Percentiles rank a stretch among this genome's conserved stretches.
Conservation (phyloP, 2,329 filamentous ascomycete species). For the Trichoderma lentiforme region DNA sequence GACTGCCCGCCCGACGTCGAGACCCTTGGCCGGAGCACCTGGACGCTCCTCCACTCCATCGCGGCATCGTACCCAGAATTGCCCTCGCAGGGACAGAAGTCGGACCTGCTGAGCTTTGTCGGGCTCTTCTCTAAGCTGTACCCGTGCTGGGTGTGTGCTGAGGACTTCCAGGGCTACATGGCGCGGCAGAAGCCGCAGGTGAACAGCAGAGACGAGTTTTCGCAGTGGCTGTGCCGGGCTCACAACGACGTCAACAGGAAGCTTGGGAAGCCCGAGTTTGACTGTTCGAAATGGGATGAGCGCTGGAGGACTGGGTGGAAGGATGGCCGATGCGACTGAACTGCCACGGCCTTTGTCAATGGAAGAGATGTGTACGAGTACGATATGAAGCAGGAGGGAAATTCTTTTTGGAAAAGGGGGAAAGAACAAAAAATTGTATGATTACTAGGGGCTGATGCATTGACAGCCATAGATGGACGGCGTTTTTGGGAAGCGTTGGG, state of each 20-base stretch:
- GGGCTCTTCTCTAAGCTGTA: conserved; percentile 80
- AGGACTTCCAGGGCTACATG: conserved; percentile 86
- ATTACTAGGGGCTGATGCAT: conserved; percentile 2
- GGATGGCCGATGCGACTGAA: conserved; percentile 59
- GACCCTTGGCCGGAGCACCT: conserved; percentile 77
- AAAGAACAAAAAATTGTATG: neutral
- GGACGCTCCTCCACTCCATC: conserved; percentile 91
- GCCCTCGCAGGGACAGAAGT: conserved; percentile 67
- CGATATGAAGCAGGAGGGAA: neutral
- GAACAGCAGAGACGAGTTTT: conserved; percentile 65
- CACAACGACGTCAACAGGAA: conserved; percentile 88
- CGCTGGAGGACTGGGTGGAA: conserved; percentile 90
- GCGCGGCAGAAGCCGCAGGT: conserved; percentile 62
- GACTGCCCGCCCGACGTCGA: conserved; percentile 93
- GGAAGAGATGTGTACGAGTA: conserved; percentile 3
- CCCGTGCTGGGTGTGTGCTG: conserved; percentile 92
- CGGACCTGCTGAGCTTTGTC: conserved; percentile 75
- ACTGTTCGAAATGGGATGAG: conserved; percentile 89
- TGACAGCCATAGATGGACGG: neutral
- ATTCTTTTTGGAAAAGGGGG: neutral
- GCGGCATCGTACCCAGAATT: conserved; percentile 77
- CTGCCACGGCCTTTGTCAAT: neutral
- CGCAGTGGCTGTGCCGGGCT: conserved; percentile 77
- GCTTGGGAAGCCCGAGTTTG: conserved; percentile 85
- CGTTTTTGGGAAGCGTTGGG: neutral